A percentile compares a stretch with the other conserved stretches of the same genome.
Conservation (phyloP, 768 basidiomycete genomes). For the Psilocybe cubensis region DNA sequence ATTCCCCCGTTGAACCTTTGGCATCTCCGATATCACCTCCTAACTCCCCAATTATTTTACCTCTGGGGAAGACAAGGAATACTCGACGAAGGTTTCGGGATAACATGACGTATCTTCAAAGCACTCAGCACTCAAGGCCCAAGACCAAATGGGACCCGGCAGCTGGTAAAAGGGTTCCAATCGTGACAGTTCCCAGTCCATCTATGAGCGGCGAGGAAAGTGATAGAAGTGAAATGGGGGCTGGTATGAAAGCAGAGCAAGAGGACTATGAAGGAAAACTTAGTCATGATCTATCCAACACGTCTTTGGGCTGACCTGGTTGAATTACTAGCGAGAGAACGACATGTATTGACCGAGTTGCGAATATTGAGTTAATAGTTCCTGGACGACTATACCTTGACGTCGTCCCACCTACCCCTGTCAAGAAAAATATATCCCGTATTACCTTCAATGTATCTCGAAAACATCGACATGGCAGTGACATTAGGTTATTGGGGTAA, state of each 20-base stretch:
- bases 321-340: too few relatives aligned
- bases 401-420: too few relatives aligned
- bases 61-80: background rate
- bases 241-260: background rate
- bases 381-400: too few relatives aligned
- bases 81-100: background rate
- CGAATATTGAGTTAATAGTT: too few relatives aligned
- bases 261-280: background rate
- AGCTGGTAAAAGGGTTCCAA: slow-evolving; percentile 9
- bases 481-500: too few relatives aligned
- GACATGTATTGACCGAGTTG: too few relatives aligned
- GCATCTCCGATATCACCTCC: background rate
- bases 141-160: slow-evolving; percentile 18
- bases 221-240: too few relatives aligned
- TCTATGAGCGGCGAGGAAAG: too few relatives aligned
- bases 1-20: background rate
- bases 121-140: slow-evolving; percentile 1
- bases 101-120: background rate
- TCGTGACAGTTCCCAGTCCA: background rate
- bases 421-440: too few relatives aligned
- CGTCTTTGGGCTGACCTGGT: background rate
- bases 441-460: too few relatives aligned
- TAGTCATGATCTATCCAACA: background rate
- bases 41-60: background rate
- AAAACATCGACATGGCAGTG: too few relatives aligned